phyloP scores from a whole-genome alignment of 2,329 filamentous ascomycete genomes.

The Taxawa tesnikishii region DNA sequence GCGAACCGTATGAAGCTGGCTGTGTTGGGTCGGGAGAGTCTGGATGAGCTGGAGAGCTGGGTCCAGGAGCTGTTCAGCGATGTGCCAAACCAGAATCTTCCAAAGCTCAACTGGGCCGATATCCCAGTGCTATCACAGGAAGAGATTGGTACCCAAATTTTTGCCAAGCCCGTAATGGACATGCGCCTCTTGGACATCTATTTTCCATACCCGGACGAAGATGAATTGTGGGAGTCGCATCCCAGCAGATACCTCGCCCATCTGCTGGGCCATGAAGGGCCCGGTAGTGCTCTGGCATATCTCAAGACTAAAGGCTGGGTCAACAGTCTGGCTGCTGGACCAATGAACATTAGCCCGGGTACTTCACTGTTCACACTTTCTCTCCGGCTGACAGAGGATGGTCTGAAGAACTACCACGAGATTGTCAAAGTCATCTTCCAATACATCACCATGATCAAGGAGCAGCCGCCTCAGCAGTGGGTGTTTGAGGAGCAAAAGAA shows the following conservation, averaged over 20 bases:
- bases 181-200: conserved; percentile 64
- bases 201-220: conserved; percentile 80
- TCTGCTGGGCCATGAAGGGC: conserved; percentile 82
- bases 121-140: conserved; percentile 46
- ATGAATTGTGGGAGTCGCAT: conserved; percentile 64
- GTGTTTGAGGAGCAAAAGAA: conserved; percentile 86
- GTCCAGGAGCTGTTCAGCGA: conserved; percentile 70
- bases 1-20: conserved; percentile 91
- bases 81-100: conserved; percentile 70
- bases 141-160: conserved; percentile 59
- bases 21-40: conserved; percentile 65
- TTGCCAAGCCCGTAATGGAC: conserved; percentile 87
- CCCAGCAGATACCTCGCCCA: conserved; percentile 81
- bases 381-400: conserved; percentile 73
- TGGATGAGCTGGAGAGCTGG: conserved; percentile 77
- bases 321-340: conserved; percentile 68
- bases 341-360: conserved; percentile 65
- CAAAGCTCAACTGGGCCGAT: conserved; percentile 54
- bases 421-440: conserved; percentile 78
- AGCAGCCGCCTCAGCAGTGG: conserved; percentile 76
- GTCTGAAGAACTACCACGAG: conserved; percentile 68
- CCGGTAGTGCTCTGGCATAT: conserved; percentile 81
- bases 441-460: conserved; percentile 77
- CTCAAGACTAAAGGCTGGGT: conserved; percentile 86
- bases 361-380: conserved; percentile 69